Conservation (phyloP, 129 eudicot genomes). For the Flaveria trinervia region DNA sequence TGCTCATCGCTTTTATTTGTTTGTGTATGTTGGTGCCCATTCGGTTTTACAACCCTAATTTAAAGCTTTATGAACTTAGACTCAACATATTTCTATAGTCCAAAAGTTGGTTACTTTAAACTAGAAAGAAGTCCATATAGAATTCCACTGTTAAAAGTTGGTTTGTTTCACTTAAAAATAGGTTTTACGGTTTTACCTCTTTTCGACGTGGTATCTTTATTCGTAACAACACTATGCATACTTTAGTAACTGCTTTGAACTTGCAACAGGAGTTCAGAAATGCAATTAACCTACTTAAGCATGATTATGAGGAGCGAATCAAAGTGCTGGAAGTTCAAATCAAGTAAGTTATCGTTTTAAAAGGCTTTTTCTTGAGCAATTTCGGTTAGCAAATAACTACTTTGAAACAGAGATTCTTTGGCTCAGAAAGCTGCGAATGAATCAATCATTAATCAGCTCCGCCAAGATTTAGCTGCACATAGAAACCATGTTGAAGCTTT, state of each 20-base stretch:
- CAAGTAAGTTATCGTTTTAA: conserved; percentile 32
- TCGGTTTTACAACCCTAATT: neutral
- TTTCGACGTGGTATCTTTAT: neutral
- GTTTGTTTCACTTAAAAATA: neutral
- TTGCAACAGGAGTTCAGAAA: conserved; percentile 50
- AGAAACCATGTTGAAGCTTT: conserved; percentile 59
- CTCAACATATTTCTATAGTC: neutral
- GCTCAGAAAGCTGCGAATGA: conserved; percentile 51
- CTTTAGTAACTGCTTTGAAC: conserved; percentile 4
- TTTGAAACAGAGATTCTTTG: conserved; percentile 38
- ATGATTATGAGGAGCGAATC: conserved; percentile 43
- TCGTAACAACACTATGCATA: neutral
- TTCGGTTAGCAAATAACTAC: conserved; percentile 1
- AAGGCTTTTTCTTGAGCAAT: conserved; percentile 12
- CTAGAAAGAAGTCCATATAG: neutral
- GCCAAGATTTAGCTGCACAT: conserved; percentile 53
- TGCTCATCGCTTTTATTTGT: neutral
- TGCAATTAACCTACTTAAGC: conserved; percentile 43
- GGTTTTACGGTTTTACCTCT: neutral
- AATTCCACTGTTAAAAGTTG: conserved; percentile 4
- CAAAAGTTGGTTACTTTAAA: neutral
- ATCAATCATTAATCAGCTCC: conserved; percentile 55
- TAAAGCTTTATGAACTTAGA: neutral
- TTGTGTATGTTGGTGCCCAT: neutral
- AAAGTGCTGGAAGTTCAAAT: conserved; percentile 49